Base-by-base conservation (phyloP, 345 rosid genomes). In the Gossypium herbaceum region DNA sequence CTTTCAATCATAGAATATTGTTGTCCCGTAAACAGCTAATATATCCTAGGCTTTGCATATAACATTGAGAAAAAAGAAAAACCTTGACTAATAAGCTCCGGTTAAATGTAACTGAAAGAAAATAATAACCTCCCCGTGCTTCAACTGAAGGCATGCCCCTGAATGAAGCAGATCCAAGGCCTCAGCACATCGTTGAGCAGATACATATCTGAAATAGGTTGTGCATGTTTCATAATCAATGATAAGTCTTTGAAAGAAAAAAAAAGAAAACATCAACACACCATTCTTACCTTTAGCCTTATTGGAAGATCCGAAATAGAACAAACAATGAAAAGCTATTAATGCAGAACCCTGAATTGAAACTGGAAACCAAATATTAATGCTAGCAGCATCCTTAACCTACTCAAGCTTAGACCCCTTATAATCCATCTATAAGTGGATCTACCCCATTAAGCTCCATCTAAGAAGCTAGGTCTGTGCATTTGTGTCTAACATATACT, bases 101-200 rank as follows among this genome's bases (percentile, higher is more conserved):
- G 43, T 41, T 65, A 45, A 19, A 72, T 44, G 55, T 12, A 69
- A 29, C 60, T 43, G 70, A 73, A 69, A 63, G 78, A n/a, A 50
- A 61, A 79, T 80, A 75, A 95, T 76, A 75, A 95, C 99, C 98
- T 93, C 88, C 79, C 81, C 79, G 22, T 87, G 82, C 56, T 86
- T 81, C 83, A 95, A 84, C 52, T 95, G 98, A 73, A 95, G 81
- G 79, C 91, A 89, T 2, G 99, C 89, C 39, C 99, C 99, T 20
- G 99, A 84, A 45, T 86, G 88, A 74, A 95, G 87, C 69, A 95
- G 71, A 81, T 93, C 93, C 79, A 88, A 79, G 79, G 99, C 97
- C 82, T 95, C 98, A 3, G 91, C 76, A 84, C 59, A 85, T 81
- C 99, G 83, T 80, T 91, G 90, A 71, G 94, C 91, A 50, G 91